Evolutionary conservation across 257 asterid genomes (phyloP).

Genomic region (Leptodermis oblonga): DNA sequence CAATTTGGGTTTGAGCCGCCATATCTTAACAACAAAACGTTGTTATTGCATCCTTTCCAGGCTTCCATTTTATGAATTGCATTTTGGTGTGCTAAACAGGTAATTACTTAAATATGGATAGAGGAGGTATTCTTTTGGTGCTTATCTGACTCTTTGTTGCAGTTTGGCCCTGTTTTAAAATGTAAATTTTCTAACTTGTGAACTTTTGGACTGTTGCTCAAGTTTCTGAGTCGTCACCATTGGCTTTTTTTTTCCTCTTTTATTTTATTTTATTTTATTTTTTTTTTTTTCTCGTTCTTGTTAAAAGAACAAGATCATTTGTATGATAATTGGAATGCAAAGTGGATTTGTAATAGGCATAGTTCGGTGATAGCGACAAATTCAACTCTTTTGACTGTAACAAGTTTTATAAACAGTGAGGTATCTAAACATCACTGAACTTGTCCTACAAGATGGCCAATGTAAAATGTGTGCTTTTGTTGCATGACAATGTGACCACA

Average conservation of each 20-base stretch:
- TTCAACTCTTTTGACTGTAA: neutral
- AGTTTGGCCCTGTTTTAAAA: neutral
- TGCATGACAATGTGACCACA: neutral
- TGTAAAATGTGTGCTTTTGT: neutral
- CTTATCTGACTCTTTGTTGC: neutral
- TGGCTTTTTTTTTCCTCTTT: too few species aligned
- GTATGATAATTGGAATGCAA: neutral
- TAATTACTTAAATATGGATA: conserved; percentile 16
- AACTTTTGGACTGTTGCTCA: neutral
- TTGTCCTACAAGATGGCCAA: neutral
- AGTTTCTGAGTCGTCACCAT: neutral
- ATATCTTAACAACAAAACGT: conserved; percentile 83
- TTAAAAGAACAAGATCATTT: neutral
- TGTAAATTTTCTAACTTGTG: neutral
- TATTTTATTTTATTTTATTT: too few species aligned
- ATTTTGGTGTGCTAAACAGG: conserved; percentile 93
- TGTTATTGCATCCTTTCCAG: conserved; percentile 97
- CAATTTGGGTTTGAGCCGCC: conserved; percentile 56
- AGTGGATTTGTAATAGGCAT: neutral
- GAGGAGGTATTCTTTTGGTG: neutral
- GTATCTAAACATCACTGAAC: neutral
- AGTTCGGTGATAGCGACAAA: neutral
- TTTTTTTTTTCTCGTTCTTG: neutral
- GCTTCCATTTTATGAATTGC: conserved; percentile 92
- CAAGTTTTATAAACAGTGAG: neutral